Conservation (phyloP, 495 filamentous ascomycete genomes). For the Trichoderma asperelloides region DNA sequence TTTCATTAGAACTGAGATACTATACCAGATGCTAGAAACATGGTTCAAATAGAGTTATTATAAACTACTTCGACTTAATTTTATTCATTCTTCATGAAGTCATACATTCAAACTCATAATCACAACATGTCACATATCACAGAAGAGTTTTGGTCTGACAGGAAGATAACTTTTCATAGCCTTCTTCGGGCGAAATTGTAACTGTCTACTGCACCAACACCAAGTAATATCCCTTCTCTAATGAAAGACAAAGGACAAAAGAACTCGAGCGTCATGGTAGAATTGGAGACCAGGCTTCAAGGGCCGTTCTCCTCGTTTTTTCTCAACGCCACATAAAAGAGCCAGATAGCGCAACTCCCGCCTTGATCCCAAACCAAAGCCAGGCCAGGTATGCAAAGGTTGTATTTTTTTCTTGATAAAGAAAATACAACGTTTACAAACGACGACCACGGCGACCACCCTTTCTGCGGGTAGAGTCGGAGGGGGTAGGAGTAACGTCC, state of each 20-base stretch:
- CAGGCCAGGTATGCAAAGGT: conserved; percentile 10
- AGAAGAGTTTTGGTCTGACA: not conserved
- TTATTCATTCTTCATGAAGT: not conserved
- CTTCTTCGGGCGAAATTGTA: conserved; percentile 12
- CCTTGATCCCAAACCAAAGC: conserved; percentile 24
- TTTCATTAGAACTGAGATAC: not conserved
- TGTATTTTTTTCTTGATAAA: conserved; percentile 16
- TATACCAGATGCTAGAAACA: not conserved
- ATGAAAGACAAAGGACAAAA: not conserved
- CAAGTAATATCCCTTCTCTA: not conserved
- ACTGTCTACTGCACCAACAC: conserved; percentile 8
- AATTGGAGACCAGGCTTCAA: conserved; percentile 54
- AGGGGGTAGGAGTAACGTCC: conserved; percentile 97
- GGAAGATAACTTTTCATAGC: conserved; percentile 11
- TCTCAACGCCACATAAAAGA: conserved; percentile 48
- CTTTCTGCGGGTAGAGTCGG: conserved; percentile 97
- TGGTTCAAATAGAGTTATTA: not conserved
- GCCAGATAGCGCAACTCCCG: conserved; percentile 21
- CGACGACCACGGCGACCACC: conserved; percentile 99
- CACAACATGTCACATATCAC: not conserved
- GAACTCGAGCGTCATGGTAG: not conserved
- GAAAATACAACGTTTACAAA: conserved; percentile 57
- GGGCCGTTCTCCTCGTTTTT: conserved; percentile 60
- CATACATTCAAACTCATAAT: not conserved
- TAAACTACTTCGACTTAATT: not conserved